phyloP scores from a whole-genome alignment of 2,329 filamentous ascomycete species.

The Sporothrix euskadiensis region DNA sequence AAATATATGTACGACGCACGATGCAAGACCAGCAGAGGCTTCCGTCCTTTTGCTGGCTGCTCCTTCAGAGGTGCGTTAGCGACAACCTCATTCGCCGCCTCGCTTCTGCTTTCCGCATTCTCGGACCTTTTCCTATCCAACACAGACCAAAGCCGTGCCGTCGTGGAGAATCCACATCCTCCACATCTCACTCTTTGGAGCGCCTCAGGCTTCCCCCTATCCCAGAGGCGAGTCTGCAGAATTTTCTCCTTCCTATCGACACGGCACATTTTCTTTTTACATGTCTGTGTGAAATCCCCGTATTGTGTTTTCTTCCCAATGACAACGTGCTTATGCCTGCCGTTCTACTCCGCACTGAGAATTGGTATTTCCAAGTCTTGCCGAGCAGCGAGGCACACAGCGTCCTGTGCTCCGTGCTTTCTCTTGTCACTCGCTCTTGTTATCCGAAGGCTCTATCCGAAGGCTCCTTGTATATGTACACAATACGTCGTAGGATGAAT shows the following conservation, averaged over 20 bases:
- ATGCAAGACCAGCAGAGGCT: neutral
- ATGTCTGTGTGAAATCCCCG: neutral
- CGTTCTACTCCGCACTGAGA: neutral
- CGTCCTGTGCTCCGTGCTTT: constrained; percentile 13
- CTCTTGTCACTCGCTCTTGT: neutral
- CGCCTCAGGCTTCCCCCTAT: neutral
- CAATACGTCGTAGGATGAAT: neutral
- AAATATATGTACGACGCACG: neutral
- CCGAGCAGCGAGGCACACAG: neutral
- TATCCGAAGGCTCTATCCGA: neutral
- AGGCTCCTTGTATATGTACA: too few relatives aligned
- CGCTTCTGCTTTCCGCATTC: constrained; percentile 1
- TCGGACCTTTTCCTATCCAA: neutral
- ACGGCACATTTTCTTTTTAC: neutral
- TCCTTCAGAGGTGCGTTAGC: neutral
- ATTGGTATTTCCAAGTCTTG: neutral
- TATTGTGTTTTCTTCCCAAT: neutral
- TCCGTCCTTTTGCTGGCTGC: neutral
- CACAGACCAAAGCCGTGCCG: neutral
- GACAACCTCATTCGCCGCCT: neutral
- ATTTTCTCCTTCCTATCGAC: neutral
- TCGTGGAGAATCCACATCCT: neutral
- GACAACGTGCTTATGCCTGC: neutral
- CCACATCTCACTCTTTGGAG: neutral
- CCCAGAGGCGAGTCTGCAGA: neutral